A percentile compares a stretch with the other conserved stretches of the same genome.
Evolutionary conservation across 148 eudicot genomes (phyloP).

Genomic region (Vaccinium macrocarpon): DNA sequence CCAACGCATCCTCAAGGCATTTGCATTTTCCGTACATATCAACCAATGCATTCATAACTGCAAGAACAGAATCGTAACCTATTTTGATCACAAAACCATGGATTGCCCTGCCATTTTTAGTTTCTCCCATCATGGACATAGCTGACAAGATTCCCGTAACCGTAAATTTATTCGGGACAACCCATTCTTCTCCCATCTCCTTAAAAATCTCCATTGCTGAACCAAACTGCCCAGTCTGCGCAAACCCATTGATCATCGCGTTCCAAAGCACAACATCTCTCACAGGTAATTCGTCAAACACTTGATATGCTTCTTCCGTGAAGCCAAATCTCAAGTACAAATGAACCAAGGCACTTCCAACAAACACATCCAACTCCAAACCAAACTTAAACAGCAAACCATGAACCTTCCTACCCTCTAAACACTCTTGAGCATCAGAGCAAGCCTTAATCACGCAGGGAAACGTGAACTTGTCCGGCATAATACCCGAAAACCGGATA

Average conservation of each 20-base stretch:
- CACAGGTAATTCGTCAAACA: constrained; percentile 52
- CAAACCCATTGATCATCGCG: constrained; percentile 69
- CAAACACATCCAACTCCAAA: constrained; percentile 47
- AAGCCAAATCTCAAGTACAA: constrained; percentile 45
- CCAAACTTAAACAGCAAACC: constrained; percentile 61
- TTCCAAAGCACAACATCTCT: constrained; percentile 68
- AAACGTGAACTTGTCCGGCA: constrained; percentile 61
- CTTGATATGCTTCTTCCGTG: constrained; percentile 32
- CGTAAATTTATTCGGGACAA: constrained; percentile 38
- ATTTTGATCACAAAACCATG: constrained; percentile 53
- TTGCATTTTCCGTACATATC: constrained; percentile 80
- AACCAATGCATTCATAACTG: constrained; percentile 56
- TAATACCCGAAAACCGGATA: constrained; percentile 43
- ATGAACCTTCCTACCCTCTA: constrained; percentile 51
- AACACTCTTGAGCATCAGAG: constrained; percentile 19
- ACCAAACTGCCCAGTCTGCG: constrained; percentile 50
- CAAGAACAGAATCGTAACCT: constrained; percentile 41
- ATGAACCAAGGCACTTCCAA: constrained; percentile 63
- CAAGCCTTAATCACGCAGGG: constrained; percentile 68
- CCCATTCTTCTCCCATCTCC: constrained; percentile 41
- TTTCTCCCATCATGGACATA: constrained; percentile 40
- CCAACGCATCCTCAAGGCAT: constrained; percentile 28
- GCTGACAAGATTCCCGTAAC: constrained; percentile 63
- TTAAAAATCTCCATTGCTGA: constrained; percentile 43
- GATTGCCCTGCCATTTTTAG: constrained; percentile 45